Base-by-base conservation (phyloP, 1,139 yeast genomes). In the Taphrina deformans region DNA sequence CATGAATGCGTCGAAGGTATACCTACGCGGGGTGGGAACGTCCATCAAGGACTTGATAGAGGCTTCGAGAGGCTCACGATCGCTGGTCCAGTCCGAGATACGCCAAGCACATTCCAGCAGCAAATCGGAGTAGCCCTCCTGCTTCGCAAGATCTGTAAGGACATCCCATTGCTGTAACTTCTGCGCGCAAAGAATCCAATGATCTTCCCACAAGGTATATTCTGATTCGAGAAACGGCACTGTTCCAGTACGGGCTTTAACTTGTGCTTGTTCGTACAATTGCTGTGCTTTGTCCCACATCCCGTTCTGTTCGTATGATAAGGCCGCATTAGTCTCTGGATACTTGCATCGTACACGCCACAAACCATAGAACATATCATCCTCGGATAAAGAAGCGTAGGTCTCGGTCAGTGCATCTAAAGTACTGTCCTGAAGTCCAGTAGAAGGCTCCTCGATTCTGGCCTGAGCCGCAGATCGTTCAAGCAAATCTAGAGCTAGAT, bases 111-210 rank as follows among this genome's bases (percentile, higher is more conserved):
- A 95, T 76, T 95, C 99, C 29, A 95, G 79, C 45, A 95, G 78
- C 70, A 95, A 80, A 73, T 95, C 99, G 0, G 97, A 90, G 73
- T 92, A 95, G 0, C 97, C 97, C 79, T 95, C 99, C 73, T 95
- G 98, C 73, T 93, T 90, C 2, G 99, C 99, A 58, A 95, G 81
- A 72, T 95, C 99, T 0, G 99, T 92, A 69, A 95, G 80, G 66
- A 95, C 88, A 74, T 95, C 99, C 99, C 99, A 95, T 70, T 93
- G 98, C 73, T 95, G 99, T 62, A 95, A 79, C 73, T 95, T 93
- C 74, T 95, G 97, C 1, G 99, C 97, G 79, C 99, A 92, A 41
- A 89, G 78, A 65, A 95, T 90, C 99, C 99, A 95, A 72, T 93
- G 96, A 73, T 95, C 99, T 77, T 95, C 99, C 99, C 99, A 95